Percentiles rank a stretch among this genome's conserved stretches.
Conservation (phyloP, 495 filamentous ascomycete genomes). For the Friedmanniomyces endolithicus region DNA sequence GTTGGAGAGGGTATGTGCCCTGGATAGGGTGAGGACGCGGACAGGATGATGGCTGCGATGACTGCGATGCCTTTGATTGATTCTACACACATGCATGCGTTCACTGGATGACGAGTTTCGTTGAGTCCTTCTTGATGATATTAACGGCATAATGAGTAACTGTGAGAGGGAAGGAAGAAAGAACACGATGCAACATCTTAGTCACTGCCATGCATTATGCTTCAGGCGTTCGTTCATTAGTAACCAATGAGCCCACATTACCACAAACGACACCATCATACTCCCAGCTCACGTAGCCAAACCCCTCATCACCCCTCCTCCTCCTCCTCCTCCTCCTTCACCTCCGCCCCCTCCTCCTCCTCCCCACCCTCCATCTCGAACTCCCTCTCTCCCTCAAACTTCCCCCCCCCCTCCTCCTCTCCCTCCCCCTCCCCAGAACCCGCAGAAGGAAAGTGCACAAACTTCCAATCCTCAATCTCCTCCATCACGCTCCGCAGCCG, state of each 20-base stretch:
- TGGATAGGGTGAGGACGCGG: too few species aligned
- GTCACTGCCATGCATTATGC: too few species aligned
- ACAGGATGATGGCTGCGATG: not conserved
- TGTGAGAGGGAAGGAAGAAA: too few species aligned
- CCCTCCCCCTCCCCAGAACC: slow-evolving; percentile 1
- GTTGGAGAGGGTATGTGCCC: too few species aligned
- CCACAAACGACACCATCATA: too few species aligned
- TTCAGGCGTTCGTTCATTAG: too few species aligned
- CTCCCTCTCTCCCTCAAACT: slow-evolving; percentile 3
- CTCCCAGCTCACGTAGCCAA: too few species aligned
- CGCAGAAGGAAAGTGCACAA: slow-evolving; percentile 28
- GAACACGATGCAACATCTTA: too few species aligned
- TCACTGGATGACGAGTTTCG: not conserved
- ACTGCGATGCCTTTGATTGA: not conserved
- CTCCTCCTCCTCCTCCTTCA: slow-evolving; percentile 2
- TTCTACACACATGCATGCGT: too few species aligned
- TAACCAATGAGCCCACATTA: too few species aligned
- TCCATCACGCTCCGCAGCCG: slow-evolving; percentile 79
- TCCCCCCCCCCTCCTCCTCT: slow-evolving; percentile 2
- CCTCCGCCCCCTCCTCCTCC: not conserved
- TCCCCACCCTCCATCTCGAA: not conserved
- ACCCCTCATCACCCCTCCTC: slow-evolving; percentile 2
- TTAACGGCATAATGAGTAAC: slow-evolving; percentile 2
- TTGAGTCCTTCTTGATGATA: slow-evolving; percentile 3
- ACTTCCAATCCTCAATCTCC: slow-evolving; percentile 46